Evolutionary conservation across 2,329 filamentous ascomycete species (phyloP).

Genomic region (Aspergillus flavus): DNA sequence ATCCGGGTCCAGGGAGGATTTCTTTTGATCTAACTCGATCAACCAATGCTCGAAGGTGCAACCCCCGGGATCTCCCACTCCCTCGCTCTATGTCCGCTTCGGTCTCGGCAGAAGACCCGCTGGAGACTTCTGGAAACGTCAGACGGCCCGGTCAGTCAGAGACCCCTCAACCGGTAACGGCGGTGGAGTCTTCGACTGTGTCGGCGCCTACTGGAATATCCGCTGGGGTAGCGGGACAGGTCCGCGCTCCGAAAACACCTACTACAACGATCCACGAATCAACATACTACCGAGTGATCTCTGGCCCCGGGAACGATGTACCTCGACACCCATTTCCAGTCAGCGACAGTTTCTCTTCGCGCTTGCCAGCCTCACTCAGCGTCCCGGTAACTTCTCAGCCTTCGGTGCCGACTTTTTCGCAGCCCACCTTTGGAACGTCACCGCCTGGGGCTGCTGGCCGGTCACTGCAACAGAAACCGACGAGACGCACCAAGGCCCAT

Average conservation of each 20-base stretch:
- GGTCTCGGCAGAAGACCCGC: conserved; percentile 39
- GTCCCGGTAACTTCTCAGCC: conserved; percentile 23
- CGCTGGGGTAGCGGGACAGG: conserved; percentile 12
- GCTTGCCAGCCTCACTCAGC: conserved; percentile 23
- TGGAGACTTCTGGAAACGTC: conserved; percentile 39
- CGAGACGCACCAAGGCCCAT: conserved; percentile 50
- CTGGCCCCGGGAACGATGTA: conserved; percentile 18
- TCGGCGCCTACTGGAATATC: conserved; percentile 11
- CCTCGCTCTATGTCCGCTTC: conserved; percentile 49
- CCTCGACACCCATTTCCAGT: conserved; percentile 20
- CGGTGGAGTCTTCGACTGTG: conserved; percentile 18
- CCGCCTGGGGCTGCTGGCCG: conserved; percentile 27
- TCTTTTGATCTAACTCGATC: conserved; percentile 37
- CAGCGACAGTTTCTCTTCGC: conserved; percentile 24
- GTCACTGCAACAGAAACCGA: conserved; percentile 39
- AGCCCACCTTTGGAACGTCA: conserved; percentile 26
- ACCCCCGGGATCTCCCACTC: conserved; percentile 41
- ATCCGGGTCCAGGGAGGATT: conserved; percentile 37
- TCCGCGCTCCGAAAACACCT: conserved; percentile 20
- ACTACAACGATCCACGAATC: conserved; percentile 16
- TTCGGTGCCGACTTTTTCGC: conserved; percentile 27
- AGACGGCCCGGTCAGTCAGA: conserved; percentile 35
- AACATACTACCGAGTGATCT: conserved; percentile 19
- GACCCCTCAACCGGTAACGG: conserved; percentile 27
- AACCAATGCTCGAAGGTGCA: conserved; percentile 42